Conservation (phyloP, 2,329 filamentous ascomycete genomes). For the Simplicillium sp. region DNA sequence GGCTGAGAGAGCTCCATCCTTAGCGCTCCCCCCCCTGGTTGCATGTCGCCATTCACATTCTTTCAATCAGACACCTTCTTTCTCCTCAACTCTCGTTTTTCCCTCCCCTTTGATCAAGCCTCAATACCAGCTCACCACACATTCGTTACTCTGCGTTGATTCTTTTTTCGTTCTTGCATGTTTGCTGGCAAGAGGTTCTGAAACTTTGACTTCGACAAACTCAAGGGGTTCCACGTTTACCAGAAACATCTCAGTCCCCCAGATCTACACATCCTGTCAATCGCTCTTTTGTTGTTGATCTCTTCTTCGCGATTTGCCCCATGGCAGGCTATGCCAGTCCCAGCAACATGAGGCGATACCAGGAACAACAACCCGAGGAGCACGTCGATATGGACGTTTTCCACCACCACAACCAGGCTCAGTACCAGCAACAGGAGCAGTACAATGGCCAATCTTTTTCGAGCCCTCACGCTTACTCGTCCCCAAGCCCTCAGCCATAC, state of each 20-base stretch:
- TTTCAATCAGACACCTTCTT: not conserved
- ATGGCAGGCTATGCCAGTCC: slow-evolving; percentile 4
- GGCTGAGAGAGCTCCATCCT: no score
- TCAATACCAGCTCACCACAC: slow-evolving; percentile 5
- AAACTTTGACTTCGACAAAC: not conserved
- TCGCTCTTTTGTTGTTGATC: no score
- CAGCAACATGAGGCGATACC: slow-evolving; percentile 6
- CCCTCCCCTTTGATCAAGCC: slow-evolving; percentile 2
- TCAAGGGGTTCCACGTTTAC: not conserved
- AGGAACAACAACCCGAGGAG: slow-evolving; percentile 5
- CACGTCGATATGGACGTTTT: slow-evolving; percentile 8
- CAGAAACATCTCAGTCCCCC: not conserved
- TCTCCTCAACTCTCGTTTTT: slow-evolving; percentile 1
- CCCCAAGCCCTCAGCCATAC: no score
- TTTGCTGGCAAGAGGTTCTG: not conserved
- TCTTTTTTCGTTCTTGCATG: slow-evolving; percentile 4
- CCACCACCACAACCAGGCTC: not conserved
- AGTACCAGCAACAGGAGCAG: not conserved
- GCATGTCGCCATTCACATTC: not conserved
- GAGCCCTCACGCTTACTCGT: slow-evolving; percentile 1
- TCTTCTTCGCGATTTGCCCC: not conserved
- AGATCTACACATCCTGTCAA: not conserved
- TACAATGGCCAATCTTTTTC: slow-evolving; percentile 1
- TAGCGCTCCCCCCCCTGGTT: not conserved
- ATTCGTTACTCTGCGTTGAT: slow-evolving; percentile 1